A percentile compares a stretch with the other conserved stretches of the same genome.
Conservation (phyloP, 1,284 basidiomycete genomes). For the Pholiota adiposa region DNA sequence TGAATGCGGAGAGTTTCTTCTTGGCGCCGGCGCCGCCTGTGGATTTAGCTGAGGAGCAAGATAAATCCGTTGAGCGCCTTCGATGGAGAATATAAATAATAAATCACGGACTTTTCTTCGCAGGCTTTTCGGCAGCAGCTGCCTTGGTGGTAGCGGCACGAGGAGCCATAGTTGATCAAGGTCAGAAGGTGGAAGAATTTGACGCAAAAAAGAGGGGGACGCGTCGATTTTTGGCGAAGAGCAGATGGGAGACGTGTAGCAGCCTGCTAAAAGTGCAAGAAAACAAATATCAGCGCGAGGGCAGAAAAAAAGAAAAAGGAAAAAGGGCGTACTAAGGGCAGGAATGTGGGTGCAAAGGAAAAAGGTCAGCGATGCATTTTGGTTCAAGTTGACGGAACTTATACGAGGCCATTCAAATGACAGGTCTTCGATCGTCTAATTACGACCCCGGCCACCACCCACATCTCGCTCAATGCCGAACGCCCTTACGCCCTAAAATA, state of each 20-base stretch:
- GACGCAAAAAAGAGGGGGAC: slow-evolving; percentile 10
- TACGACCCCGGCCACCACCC: slow-evolving; percentile 40
- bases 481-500: slow-evolving; percentile 1
- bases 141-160: slow-evolving; percentile 31
- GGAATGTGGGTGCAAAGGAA: slow-evolving; percentile 35
- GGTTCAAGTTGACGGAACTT: slow-evolving; percentile 47
- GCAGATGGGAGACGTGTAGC: neutral
- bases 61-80: slow-evolving; percentile 8
- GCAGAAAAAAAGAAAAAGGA: slow-evolving; percentile 13
- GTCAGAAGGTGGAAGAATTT: slow-evolving; percentile 12
- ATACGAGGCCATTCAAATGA: slow-evolving; percentile 45
- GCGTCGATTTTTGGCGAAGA: slow-evolving; percentile 22
- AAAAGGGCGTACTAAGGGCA: slow-evolving; percentile 19
- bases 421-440: slow-evolving; percentile 46
- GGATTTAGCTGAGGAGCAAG: slow-evolving; percentile 37
- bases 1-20: slow-evolving; percentile 67
- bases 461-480: slow-evolving; percentile 22
- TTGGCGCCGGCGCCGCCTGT: slow-evolving; percentile 38
- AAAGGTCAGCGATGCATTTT: slow-evolving; percentile 42
- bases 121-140: slow-evolving; percentile 37
- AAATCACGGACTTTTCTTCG: slow-evolving; percentile 43
- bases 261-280: slow-evolving; percentile 3
- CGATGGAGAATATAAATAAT: slow-evolving; percentile 12
- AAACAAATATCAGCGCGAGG: slow-evolving; percentile 1
- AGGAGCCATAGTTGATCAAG: slow-evolving; percentile 35